Evolutionary conservation across 2,329 filamentous ascomycete species (phyloP).

Genomic region (Trichoderma simmonsii): DNA sequence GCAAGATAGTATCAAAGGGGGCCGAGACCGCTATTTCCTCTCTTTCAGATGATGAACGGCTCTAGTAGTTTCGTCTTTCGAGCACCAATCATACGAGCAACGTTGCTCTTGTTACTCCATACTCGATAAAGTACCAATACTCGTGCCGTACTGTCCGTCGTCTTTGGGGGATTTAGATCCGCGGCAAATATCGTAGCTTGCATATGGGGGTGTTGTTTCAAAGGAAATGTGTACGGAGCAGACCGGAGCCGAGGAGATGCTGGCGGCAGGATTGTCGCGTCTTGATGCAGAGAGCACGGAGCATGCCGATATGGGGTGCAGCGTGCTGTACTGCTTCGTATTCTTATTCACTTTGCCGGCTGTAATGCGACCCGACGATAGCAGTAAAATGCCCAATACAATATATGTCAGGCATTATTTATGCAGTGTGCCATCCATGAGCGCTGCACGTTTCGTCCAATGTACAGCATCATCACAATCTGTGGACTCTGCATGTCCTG

Average conservation of each 20-base stretch:
- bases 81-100: not conserved
- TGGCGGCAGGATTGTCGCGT: not conserved
- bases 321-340: not conserved
- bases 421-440: not conserved
- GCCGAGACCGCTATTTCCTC: conserved; percentile 12
- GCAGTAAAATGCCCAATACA: not conserved
- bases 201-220: not conserved
- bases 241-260: not conserved
- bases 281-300: not conserved
- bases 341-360: not conserved
- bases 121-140: not conserved
- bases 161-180: not conserved
- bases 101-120: not conserved
- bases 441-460: not conserved
- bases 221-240: not conserved
- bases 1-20: not conserved
- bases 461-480: not conserved
- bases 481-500: not conserved
- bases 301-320: not conserved
- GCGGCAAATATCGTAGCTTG: not conserved
- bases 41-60: not conserved
- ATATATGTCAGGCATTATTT: not conserved
- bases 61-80: not conserved
- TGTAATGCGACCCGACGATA: not conserved
- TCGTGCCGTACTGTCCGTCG: not conserved